These are phyloP conservation scores for Madurella fahalii DNA, from an alignment of 2,329 filamentous ascomycete genomes.

Conservation along the genomic window DNA sequence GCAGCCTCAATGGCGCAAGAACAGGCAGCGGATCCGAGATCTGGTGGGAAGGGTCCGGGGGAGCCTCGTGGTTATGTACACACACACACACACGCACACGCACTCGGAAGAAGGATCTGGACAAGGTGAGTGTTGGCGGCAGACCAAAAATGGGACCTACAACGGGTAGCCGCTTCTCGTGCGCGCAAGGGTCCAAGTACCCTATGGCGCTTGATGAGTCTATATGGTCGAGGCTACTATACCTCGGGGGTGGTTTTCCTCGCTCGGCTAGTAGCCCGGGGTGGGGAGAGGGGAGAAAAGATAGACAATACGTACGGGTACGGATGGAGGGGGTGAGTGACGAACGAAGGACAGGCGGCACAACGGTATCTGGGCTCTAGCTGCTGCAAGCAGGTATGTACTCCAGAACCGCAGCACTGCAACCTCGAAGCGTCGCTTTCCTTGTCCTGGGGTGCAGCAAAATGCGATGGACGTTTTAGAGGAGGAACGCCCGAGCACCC, in stretches of 20 bases:
- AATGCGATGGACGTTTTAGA: constrained; percentile 1
- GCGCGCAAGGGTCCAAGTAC: constrained; percentile 12
- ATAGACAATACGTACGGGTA: constrained; percentile 1
- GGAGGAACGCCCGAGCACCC: constrained; percentile 15
- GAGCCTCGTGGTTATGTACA: constrained; percentile 22
- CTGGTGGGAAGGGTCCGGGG: constrained; percentile 8
- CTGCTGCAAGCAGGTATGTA: constrained; percentile 8
- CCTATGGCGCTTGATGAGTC: constrained; percentile 18
- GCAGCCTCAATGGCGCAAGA: constrained; percentile 17
- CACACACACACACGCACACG: constrained; percentile 12
- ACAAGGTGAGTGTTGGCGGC: constrained; percentile 8
- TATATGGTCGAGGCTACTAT: constrained; percentile 20
- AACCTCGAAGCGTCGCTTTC: constrained; percentile 11
- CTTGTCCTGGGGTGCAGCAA: constrained; percentile 10
- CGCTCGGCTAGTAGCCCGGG: constrained; percentile 8
- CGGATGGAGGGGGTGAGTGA: constrained; percentile 7
- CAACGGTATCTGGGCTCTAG: constrained; percentile 6
- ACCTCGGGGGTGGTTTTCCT: constrained; percentile 14
- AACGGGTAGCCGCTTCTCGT: constrained; percentile 16
- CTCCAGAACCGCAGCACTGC: constrained; percentile 18
- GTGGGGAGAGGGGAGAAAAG: constrained; percentile 11
- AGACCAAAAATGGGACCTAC: constrained; percentile 17
- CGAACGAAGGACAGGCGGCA: constrained; percentile 13
- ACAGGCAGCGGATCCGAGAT: constrained; percentile 11
- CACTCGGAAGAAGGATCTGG: background rate